These are phyloP conservation scores for Ophiostoma triangulosporum DNA, from an alignment of 2,329 filamentous ascomycete species.

Conservation along the genomic window DNA sequence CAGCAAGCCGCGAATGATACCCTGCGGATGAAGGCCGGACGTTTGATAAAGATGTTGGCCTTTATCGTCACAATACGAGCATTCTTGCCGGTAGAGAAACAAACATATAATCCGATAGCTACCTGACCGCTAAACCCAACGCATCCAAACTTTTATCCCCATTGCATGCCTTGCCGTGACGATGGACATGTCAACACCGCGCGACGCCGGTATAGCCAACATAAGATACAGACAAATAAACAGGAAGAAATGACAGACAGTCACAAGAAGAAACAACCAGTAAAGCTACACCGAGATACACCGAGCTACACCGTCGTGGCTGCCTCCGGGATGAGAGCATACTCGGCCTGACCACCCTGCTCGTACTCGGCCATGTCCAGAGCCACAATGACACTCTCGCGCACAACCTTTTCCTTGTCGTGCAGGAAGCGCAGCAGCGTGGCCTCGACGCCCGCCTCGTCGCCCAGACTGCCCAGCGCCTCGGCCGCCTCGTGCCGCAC, in stretches of 20 bases:
- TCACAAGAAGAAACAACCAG: neutral
- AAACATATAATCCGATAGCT: neutral
- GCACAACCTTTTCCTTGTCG: slow-evolving; percentile 84
- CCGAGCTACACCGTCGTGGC: slow-evolving; percentile 18
- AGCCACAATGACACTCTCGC: slow-evolving; percentile 88
- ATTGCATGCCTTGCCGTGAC: neutral
- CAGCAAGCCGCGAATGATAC: neutral
- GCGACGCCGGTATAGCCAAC: neutral
- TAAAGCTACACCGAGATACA: neutral
- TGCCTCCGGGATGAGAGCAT: slow-evolving; percentile 71
- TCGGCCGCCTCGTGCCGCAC: slow-evolving; percentile 96
- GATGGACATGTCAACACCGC: neutral
- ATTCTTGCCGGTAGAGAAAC: neutral
- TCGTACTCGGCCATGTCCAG: slow-evolving; percentile 98
- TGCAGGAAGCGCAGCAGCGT: slow-evolving; percentile 70
- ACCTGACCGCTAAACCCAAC: neutral
- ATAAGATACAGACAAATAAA: neutral
- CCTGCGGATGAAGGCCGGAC: neutral
- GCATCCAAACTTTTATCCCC: slow-evolving; percentile 1
- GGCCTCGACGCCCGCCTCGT: slow-evolving; percentile 85
- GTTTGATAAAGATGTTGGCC: too few relatives aligned
- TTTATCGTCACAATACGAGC: too few relatives aligned
- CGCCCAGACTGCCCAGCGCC: slow-evolving; percentile 83
- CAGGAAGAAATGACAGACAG: neutral
- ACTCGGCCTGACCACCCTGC: slow-evolving; percentile 75